phyloP scores from a whole-genome alignment of 108 stramenopile species.

The Seminavis robusta region DNA sequence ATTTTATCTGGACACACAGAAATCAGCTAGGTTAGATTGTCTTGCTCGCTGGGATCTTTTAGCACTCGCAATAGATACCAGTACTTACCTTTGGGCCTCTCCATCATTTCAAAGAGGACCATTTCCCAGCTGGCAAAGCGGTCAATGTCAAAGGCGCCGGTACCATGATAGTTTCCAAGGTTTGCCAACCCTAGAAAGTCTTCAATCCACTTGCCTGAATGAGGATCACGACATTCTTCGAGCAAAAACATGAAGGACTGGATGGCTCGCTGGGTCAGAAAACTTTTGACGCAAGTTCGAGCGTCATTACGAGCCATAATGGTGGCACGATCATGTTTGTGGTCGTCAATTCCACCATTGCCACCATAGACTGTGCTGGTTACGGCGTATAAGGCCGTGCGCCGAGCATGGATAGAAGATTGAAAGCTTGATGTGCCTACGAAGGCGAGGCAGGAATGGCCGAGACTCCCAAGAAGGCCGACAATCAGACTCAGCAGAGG shows the following conservation, averaged over 20 bases:
- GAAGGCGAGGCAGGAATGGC: no score
- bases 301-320: no score
- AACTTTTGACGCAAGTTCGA: conserved; percentile 36
- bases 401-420: no score
- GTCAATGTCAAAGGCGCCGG: conserved; percentile 47
- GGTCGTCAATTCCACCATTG: no score
- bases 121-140: conserved; percentile 53
- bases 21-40: conserved; percentile 42
- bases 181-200: conserved; percentile 25
- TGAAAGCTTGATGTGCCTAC: no score
- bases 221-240: conserved; percentile 67
- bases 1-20: conserved; percentile 36
- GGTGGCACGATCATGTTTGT: no score
- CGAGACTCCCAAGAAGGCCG: no score
- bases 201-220: conserved; percentile 51
- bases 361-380: no score
- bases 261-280: conserved; percentile 64
- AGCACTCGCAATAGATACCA: neutral
- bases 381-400: no score
- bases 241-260: conserved; percentile 67
- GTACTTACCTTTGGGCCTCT: conserved; percentile 37
- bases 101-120: conserved; percentile 46
- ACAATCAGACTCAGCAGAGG: no score
- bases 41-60: neutral
- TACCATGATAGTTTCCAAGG: conserved; percentile 57